Base-by-base conservation (phyloP, 768 basidiomycete genomes). In the Hygrocybe punicea region DNA sequence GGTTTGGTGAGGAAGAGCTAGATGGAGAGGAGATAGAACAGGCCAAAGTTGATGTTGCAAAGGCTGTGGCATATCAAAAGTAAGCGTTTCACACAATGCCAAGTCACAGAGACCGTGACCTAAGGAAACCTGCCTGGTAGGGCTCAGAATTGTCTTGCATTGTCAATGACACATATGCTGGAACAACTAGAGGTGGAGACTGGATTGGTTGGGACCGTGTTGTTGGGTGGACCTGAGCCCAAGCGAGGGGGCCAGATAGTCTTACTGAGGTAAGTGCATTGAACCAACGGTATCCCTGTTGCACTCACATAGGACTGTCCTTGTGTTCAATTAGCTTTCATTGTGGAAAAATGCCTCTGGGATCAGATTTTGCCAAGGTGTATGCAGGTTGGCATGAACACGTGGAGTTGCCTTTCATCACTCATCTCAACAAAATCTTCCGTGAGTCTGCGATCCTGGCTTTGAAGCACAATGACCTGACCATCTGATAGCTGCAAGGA, bases 181-280 rank as follows among this genome's bases (percentile, higher is more conserved):
- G 37, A 55, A 37, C 53, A 55, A 44, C 19, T 54, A 10, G 23
- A 44, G 6, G 25, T 6, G 14, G 53, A 54, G 53, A 39, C 25
- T 40, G 53, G 53, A 3, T 42, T 54, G n/a, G 25, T 44, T 1
- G 35, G 53, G 3, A 16, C 29, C 17, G 11, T 54, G 21, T 11
- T 36, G 23, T 23, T 54, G 17, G 53, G 23, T 14, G 53, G 53
- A 23, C 53, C 53, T 6, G 53, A 40, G 10, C 53, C 53, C n/a
- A 23, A n/a, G 23, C 14, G 36, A 44, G 53, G 53, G 16, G 53
- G 53, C 14, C 14, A 39, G 23, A 39, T 54, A 16, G 34, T 16
- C 10, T 9, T 54, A 14, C 10, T 39, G 19, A 16, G 14, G 53
- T 54, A 29, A 6, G 53, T 54, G 16, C 35, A n/a, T 52, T 25